These are phyloP conservation scores for Larix kaempferi DNA, from an alignment of 75 land plant species.

Conservation along the genomic window DNA sequence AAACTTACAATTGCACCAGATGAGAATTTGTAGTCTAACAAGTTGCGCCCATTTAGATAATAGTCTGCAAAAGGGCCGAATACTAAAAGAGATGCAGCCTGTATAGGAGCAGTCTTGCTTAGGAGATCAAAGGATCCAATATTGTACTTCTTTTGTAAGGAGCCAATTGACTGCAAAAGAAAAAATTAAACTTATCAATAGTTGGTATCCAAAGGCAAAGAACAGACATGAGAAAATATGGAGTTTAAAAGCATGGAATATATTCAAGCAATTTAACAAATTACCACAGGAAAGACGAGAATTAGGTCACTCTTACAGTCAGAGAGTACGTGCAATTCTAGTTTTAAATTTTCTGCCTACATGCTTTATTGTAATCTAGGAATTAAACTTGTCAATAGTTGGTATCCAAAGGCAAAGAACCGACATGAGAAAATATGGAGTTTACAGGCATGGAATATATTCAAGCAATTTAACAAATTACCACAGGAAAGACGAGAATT, in stretches of 20 bases:
- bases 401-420: conserved; percentile 7
- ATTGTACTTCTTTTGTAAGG: conserved; percentile 63
- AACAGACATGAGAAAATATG: conserved; percentile 3
- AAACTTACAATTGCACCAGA: conserved; percentile 62
- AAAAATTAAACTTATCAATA: conserved; percentile 2
- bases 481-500: not conserved
- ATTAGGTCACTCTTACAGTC: not conserved
- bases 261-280: not conserved
- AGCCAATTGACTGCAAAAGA: conserved; percentile 57
- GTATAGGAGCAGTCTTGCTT: conserved; percentile 75
- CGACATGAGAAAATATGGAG: not conserved
- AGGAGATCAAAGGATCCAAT: conserved; percentile 75
- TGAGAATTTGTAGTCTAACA: conserved; percentile 42
- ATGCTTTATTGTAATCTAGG: not conserved
- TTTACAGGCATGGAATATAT: not conserved
- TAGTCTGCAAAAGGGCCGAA: conserved; percentile 73
- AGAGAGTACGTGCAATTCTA: not conserved
- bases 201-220: conserved; percentile 3
- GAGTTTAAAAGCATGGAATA: not conserved
- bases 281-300: not conserved
- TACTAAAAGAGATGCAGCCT: conserved; percentile 54
- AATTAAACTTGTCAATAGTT: not conserved
- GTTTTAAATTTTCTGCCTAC: not conserved
- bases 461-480: not conserved
- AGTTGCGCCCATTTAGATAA: conserved; percentile 33